These are phyloP conservation scores for Tubosaeta brunneosetosa DNA, from an alignment of 768 basidiomycete genomes.

Conservation along the genomic window DNA sequence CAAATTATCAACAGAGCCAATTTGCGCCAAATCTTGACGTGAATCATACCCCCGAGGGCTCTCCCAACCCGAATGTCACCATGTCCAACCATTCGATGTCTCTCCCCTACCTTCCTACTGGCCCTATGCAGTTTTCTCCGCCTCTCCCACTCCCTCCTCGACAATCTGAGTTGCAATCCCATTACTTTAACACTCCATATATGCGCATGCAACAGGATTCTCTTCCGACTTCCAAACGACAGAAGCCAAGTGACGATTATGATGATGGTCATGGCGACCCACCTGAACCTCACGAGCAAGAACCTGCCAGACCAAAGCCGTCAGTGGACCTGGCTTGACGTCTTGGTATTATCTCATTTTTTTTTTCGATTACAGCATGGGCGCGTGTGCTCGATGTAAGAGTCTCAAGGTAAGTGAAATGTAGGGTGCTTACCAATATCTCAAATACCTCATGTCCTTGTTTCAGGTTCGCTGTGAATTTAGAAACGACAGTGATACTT, in stretches of 20 bases:
- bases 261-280: conserved; percentile 14
- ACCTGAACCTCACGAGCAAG: conserved; percentile 21
- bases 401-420: conserved; percentile 37
- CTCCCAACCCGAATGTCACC: conserved; percentile 7
- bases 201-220: conserved; percentile 1
- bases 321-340: conserved; percentile 7
- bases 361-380: conserved; percentile 30
- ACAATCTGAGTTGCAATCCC: conserved; percentile 27
- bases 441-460: neutral
- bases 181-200: conserved; percentile 15
- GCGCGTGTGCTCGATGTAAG: conserved; percentile 74
- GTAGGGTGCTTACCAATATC: neutral
- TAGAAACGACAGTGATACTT: conserved; percentile 64
- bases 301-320: conserved; percentile 19
- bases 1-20: conserved; percentile 14
- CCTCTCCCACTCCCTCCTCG: conserved; percentile 27
- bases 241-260: conserved; percentile 18
- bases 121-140: conserved; percentile 30
- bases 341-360: neutral
- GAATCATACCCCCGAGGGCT: conserved; percentile 8
- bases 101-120: conserved; percentile 17
- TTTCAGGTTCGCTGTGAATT: conserved; percentile 74
- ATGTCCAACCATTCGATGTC: conserved; percentile 3
- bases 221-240: conserved; percentile 15
- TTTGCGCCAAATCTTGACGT: conserved; percentile 2